phyloP scores from a whole-genome alignment of 345 rosid species.

The Streptanthus diversifolius region DNA sequence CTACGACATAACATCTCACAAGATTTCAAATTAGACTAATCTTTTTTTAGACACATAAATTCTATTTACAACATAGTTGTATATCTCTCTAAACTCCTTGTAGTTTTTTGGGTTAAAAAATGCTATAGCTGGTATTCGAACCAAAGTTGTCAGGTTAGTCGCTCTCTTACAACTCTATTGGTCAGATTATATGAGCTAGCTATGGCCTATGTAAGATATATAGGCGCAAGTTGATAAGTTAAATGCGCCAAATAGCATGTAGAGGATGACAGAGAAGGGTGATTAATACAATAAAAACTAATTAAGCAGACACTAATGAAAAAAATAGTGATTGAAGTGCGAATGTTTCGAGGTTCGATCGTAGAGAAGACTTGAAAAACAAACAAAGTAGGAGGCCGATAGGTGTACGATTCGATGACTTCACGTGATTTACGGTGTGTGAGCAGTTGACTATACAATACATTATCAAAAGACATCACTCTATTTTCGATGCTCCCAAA shows the following conservation, averaged over 20 bases:
- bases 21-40: neutral
- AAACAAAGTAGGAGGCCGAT: slow-evolving; percentile 32
- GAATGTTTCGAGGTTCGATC: slow-evolving; percentile 29
- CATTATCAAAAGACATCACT: slow-evolving; percentile 28
- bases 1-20: neutral
- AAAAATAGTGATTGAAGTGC: slow-evolving; percentile 15
- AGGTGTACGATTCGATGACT: slow-evolving; percentile 36
- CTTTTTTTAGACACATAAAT: neutral
- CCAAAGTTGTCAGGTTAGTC: neutral
- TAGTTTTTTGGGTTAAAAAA: no score
- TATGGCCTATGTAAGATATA: no score
- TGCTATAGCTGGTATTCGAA: no score
- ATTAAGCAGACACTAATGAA: neutral
- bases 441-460: slow-evolving; percentile 36
- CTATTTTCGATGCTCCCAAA: slow-evolving; percentile 29
- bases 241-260: neutral
- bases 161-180: no score
- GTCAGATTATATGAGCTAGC: neutral
- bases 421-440: slow-evolving; percentile 39
- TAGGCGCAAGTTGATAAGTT: neutral
- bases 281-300: neutral
- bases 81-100: neutral
- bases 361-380: slow-evolving; percentile 25
- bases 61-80: neutral
- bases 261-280: neutral